phyloP scores from a whole-genome alignment of 306 rosid genomes.

The Alnus rubra region DNA sequence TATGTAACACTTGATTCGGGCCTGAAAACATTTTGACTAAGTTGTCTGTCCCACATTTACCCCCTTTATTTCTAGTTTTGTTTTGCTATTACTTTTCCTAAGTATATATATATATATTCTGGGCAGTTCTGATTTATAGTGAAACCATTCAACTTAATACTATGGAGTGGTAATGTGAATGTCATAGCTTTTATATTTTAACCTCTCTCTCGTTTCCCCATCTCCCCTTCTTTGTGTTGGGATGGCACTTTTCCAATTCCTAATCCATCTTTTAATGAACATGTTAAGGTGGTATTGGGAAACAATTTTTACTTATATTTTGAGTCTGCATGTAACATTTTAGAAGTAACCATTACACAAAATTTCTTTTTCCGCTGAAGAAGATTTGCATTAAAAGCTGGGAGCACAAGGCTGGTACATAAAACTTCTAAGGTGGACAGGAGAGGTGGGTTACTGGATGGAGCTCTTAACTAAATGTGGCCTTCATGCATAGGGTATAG shows the following conservation, averaged over 20 bases:
- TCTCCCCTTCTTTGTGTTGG: not conserved
- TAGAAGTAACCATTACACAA: not conserved
- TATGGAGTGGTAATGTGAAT: not conserved
- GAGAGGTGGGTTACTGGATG: not conserved
- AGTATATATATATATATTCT: too few species aligned
- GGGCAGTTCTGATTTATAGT: not conserved
- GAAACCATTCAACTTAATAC: not conserved
- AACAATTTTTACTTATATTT: not conserved
- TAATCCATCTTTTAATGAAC: not conserved
- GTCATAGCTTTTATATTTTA: not conserved
- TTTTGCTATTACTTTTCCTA: too few species aligned
- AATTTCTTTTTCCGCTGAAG: not conserved
- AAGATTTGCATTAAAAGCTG: not conserved
- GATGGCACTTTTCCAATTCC: not conserved
- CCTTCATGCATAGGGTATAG: not conserved
- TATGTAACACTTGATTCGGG: not conserved
- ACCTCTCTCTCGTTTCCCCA: not conserved
- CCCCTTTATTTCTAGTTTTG: too few species aligned
- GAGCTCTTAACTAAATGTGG: not conserved
- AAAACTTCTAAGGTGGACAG: not conserved
- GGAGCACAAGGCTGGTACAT: not conserved
- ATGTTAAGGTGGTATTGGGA: not conserved
- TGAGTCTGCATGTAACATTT: not conserved
- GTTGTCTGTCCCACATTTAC: too few species aligned
- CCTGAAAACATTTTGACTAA: too few species aligned